Conservation (phyloP, 768 basidiomycete genomes). For the Baorangia bicolor region DNA sequence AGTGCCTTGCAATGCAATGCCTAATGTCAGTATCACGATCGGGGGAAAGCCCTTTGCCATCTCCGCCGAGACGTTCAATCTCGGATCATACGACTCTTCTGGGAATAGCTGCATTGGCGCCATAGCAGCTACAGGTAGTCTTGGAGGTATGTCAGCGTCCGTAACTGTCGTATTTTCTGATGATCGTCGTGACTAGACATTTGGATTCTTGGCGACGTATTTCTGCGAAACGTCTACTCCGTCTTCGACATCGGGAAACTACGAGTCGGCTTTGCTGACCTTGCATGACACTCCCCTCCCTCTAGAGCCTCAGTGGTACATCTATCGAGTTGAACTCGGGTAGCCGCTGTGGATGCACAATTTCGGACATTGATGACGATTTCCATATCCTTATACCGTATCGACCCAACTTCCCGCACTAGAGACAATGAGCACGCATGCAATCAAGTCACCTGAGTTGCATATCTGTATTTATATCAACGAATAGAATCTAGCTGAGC, state of each 20-base stretch:
- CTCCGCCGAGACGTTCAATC: conserved; percentile 33
- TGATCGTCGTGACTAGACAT: conserved; percentile 12
- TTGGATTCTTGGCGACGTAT: conserved; percentile 40
- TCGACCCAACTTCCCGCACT: not conserved
- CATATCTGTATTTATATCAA: not conserved
- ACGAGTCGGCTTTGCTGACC: conserved; percentile 42
- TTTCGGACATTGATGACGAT: not conserved
- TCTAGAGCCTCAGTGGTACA: too few relatives aligned
- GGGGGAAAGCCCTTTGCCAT: conserved; percentile 33
- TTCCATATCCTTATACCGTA: not conserved
- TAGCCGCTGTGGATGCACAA: not conserved
- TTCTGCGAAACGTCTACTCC: conserved; percentile 48
- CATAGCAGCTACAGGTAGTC: conserved; percentile 10
- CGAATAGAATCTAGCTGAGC: not conserved
- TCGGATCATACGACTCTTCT: conserved; percentile 29
- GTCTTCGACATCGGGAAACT: conserved; percentile 41
- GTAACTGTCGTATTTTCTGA: not conserved
- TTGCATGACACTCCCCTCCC: conserved; percentile 14
- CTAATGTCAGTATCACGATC: conserved; percentile 35
- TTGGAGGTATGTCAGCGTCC: conserved; percentile 19
- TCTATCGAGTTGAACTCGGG: not conserved
- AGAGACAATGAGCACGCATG: not conserved
- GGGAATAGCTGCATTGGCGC: conserved; percentile 19
- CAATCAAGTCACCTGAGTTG: not conserved
- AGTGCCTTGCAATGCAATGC: conserved; percentile 29